A percentile compares a stretch with the other conserved stretches of the same genome.
Conservation (phyloP, 2,329 filamentous ascomycete species). For the Chaetoscypha palmicola region DNA sequence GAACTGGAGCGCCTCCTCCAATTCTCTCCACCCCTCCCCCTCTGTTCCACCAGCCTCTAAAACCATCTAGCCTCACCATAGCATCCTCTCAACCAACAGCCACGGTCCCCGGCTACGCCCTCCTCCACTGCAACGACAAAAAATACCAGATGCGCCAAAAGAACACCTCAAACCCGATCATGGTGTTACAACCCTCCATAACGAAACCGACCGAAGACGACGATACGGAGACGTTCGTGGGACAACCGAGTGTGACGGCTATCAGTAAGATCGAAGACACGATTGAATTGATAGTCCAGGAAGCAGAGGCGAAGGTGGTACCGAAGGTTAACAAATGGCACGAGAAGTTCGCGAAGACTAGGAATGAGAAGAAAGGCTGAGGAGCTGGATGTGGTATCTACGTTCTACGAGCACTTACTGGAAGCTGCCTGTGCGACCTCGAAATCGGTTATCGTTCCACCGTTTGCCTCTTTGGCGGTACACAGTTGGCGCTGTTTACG, state of each 20-base stretch:
- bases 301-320: slow-evolving; percentile 23
- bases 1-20: too few species aligned
- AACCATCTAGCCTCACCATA: slow-evolving; percentile 20
- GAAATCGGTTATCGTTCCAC: too few species aligned
- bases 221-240: slow-evolving; percentile 21
- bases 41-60: neutral
- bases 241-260: slow-evolving; percentile 37
- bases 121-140: slow-evolving; percentile 45
- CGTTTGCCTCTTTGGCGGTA: too few species aligned
- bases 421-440: too few species aligned
- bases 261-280: slow-evolving; percentile 55
- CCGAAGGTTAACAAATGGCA: slow-evolving; percentile 47
- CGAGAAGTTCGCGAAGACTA: slow-evolving; percentile 44
- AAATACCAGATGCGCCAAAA: slow-evolving; percentile 57
- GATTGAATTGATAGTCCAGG: slow-evolving; percentile 48
- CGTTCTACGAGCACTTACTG: too few species aligned
- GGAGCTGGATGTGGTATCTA: too few species aligned
- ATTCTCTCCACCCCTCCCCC: slow-evolving; percentile 1
- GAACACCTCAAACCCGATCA: slow-evolving; percentile 60
- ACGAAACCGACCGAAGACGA: slow-evolving; percentile 20
- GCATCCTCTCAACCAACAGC: slow-evolving; percentile 33
- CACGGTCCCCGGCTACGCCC: slow-evolving; percentile 38
- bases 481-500: too few species aligned
- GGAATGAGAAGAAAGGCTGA: slow-evolving; percentile 12
- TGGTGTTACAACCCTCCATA: slow-evolving; percentile 41